These are phyloP conservation scores for Aspergillus saccharolyticus DNA, from an alignment of 495 filamentous ascomycete species.

Conservation along the genomic window DNA sequence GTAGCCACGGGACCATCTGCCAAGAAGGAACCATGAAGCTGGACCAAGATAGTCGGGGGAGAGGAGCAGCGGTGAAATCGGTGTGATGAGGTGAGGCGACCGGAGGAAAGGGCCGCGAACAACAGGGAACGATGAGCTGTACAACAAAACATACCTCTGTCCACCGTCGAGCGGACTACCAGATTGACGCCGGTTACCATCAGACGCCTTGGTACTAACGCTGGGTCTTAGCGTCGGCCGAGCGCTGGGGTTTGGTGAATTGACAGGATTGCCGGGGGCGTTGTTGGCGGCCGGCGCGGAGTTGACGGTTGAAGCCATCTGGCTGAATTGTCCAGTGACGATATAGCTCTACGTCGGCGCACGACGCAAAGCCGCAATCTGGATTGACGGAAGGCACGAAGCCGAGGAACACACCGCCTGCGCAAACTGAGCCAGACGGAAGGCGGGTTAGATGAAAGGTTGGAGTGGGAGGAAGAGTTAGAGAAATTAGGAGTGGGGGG, in stretches of 20 bases:
- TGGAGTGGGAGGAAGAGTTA: conserved; percentile 7
- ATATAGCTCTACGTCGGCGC: conserved; percentile 34
- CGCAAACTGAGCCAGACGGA: conserved; percentile 20
- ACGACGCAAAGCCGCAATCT: conserved; percentile 32
- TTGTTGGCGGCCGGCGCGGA: conserved; percentile 42
- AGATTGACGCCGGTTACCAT: conserved; percentile 52
- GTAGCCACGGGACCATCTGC: not conserved
- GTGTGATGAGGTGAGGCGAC: conserved; percentile 4
- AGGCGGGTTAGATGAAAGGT: conserved; percentile 6
- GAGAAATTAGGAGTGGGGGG: conserved; percentile 14
- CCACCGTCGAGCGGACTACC: conserved; percentile 50
- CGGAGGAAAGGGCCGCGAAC: conserved; percentile 8
- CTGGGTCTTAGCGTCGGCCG: conserved; percentile 48
- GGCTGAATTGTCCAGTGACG: conserved; percentile 28
- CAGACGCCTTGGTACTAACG: conserved; percentile 47
- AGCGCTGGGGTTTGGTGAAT: conserved; percentile 30
- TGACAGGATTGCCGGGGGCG: conserved; percentile 41
- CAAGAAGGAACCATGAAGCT: not conserved
- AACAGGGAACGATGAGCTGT: conserved; percentile 11
- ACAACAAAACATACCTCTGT: conserved; percentile 46
- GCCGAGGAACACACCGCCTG: conserved; percentile 41
- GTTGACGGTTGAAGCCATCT: conserved; percentile 50
- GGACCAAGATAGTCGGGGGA: not conserved
- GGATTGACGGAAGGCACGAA: conserved; percentile 22
- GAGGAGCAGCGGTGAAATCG: conserved; percentile 14